Conservation (phyloP, 345 rosid genomes). For the Zanthoxylum bungeanum region DNA sequence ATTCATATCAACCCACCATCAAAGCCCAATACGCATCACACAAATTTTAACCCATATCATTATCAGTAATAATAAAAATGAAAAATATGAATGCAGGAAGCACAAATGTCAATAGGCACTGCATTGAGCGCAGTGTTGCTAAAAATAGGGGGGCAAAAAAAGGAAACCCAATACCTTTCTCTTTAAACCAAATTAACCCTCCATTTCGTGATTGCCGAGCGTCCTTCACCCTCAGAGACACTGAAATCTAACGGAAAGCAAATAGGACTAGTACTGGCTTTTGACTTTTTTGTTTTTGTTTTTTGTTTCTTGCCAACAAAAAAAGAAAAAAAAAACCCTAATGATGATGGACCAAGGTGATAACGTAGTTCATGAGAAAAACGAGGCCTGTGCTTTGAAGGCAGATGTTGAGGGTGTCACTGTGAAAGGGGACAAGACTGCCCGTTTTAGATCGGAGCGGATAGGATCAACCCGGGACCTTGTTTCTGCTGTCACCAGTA, state of each 20-base stretch:
- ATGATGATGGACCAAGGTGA: slow-evolving; percentile 36
- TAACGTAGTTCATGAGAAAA: slow-evolving; percentile 36
- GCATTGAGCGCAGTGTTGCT: slow-evolving; percentile 27
- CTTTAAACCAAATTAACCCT: slow-evolving; percentile 39
- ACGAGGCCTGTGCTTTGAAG: slow-evolving; percentile 55
- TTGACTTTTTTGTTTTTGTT: too few species aligned
- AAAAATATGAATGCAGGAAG: slow-evolving; percentile 51
- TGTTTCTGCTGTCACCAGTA: slow-evolving; percentile 36
- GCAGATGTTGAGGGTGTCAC: slow-evolving; percentile 51
- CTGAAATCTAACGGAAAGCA: slow-evolving; percentile 38
- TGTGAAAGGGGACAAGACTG: slow-evolving; percentile 25
- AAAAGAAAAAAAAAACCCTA: slow-evolving; percentile 26
- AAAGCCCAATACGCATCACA: too few species aligned
- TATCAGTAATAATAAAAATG: too few species aligned
- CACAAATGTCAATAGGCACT: slow-evolving; percentile 58
- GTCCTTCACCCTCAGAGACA: slow-evolving; percentile 49
- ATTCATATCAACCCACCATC: too few species aligned
- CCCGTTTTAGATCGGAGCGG: slow-evolving; percentile 32
- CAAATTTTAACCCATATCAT: background rate
- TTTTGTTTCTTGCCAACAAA: slow-evolving; percentile 3
- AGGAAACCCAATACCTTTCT: slow-evolving; percentile 13
- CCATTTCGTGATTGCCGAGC: slow-evolving; percentile 77
- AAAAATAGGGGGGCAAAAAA: slow-evolving; percentile 45
- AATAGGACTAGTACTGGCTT: slow-evolving; percentile 18
- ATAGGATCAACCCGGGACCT: slow-evolving; percentile 42